phyloP scores from a whole-genome alignment of 2,329 filamentous ascomycete species.

The Paraphoma sp. region DNA sequence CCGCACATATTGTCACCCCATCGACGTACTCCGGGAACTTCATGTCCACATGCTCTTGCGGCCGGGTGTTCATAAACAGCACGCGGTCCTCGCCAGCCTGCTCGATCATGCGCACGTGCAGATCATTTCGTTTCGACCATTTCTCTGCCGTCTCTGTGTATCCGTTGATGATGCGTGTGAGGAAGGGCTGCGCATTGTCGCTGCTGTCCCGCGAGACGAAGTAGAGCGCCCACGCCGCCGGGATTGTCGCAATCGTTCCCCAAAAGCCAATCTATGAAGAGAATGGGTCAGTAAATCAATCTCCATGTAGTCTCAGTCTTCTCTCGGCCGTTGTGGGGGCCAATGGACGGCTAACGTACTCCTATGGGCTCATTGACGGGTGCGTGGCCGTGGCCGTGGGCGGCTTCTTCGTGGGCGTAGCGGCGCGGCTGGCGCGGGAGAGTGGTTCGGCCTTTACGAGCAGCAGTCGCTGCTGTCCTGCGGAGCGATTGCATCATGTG shows the following conservation, averaged over 20 bases:
- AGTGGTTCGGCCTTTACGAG: constrained; percentile 45
- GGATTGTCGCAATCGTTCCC: constrained; percentile 54
- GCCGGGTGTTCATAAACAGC: constrained; percentile 60
- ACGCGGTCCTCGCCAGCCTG: constrained; percentile 68
- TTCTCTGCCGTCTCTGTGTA: constrained; percentile 61
- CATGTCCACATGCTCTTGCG: constrained; percentile 60
- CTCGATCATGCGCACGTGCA: constrained; percentile 67
- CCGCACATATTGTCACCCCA: too few species aligned
- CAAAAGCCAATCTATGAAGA: constrained; percentile 54
- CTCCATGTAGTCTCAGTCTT: not conserved
- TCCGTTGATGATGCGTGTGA: constrained; percentile 61
- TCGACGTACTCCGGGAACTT: constrained; percentile 69
- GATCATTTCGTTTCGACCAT: constrained; percentile 63
- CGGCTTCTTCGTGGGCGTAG: constrained; percentile 47
- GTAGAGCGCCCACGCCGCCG: constrained; percentile 54
- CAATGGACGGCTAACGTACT: constrained; percentile 50
- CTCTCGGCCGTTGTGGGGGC: not conserved
- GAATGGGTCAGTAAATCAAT: constrained; percentile 26
- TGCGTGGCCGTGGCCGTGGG: constrained; percentile 41
- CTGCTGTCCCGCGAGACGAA: constrained; percentile 49
- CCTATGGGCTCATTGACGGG: constrained; percentile 58
- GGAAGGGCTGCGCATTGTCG: constrained; percentile 48
- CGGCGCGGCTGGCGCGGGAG: constrained; percentile 50
- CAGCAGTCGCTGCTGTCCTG: constrained; percentile 51
- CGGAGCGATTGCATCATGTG: constrained; percentile 54